Base-by-base conservation (phyloP, 768 basidiomycete genomes). In the Coprinopsis marcescibilis region DNA sequence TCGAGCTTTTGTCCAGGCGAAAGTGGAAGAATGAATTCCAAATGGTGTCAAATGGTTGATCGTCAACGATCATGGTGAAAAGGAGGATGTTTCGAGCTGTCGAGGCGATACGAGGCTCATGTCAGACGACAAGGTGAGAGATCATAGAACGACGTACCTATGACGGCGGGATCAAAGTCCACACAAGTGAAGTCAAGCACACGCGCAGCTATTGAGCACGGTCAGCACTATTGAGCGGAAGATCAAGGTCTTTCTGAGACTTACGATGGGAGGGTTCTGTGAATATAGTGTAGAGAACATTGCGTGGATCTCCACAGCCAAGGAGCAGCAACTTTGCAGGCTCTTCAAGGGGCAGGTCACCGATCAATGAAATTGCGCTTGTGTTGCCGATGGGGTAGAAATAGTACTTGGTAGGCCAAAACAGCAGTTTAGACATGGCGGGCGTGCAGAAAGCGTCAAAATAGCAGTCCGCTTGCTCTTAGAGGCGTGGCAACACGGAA, bases 361-460 rank as follows among this genome's bases (percentile, higher is more conserved):
- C 61, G 3, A 73, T 73, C n/a, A 83, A 61, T 33, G 65, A 73
- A 3, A 76, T 61, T 4, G 81, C 72, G 4, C 77, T 66, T 0
- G 80, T 81, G 53, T 81, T 81, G 29, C 81, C 80, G 13, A 80
- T 62, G 2, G 79, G 72, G 57, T 81, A 81, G 64, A 79, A 81
- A 49, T 68, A 76, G 4, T 60, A 58, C 50, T 65, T 70, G 17
- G 61, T 67, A 3, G 69, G 73, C 67, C 69, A 75, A 20, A 61
- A 51, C 2, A 75, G 48, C 2, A 71, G 66, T 40, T 73, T 69
- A 3, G 72, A 60, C 76, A 80, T 75, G 48, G 34, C 21, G 27
- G 26, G n/a, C n/a, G n/a, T n/a, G n/a, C n/a, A n/a, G n/a, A n/a
- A n/a, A n/a, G n/a, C n/a, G n/a, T n/a, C n/a, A n/a, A n/a, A n/a